phyloP scores from a whole-genome alignment of 495 filamentous ascomycete genomes.

The Penicillium canariense region DNA sequence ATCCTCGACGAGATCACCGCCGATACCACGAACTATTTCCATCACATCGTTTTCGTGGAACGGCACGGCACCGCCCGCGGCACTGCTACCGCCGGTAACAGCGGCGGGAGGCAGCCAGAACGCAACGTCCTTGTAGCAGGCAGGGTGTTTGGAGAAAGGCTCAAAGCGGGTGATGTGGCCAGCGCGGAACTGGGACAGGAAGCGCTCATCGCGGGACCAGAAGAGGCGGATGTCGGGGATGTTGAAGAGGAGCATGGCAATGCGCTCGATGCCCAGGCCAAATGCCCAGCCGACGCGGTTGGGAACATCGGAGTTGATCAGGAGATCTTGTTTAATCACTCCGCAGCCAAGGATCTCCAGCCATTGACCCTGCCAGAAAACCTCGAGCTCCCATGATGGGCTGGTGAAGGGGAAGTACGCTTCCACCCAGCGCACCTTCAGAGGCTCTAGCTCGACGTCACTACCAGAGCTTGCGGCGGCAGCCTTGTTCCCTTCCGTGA shows the following conservation, averaged over 20 bases:
- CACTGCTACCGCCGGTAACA: conserved; percentile 38
- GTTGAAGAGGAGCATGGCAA: conserved; percentile 94
- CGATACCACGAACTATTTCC: conserved; percentile 82
- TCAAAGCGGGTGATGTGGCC: conserved; percentile 67
- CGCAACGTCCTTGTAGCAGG: conserved; percentile 84
- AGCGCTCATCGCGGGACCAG: conserved; percentile 83
- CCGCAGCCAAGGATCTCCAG: conserved; percentile 92
- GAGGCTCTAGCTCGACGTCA: conserved; percentile 55
- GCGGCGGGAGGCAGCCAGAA: conserved; percentile 75
- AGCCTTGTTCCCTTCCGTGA: conserved; percentile 71
- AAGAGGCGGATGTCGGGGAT: conserved; percentile 98
- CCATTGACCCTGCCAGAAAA: conserved; percentile 93
- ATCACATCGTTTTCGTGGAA: conserved; percentile 97
- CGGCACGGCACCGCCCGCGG: conserved; percentile 50
- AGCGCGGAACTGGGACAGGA: conserved; percentile 76
- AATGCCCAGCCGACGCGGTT: conserved; percentile 90
- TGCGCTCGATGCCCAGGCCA: conserved; percentile 85
- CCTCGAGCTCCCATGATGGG: conserved; percentile 93
- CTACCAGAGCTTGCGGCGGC: conserved; percentile 50
- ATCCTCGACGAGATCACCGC: conserved; percentile 82
- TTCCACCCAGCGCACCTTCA: conserved; percentile 90
- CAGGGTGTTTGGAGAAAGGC: conserved; percentile 86
- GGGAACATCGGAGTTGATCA: conserved; percentile 72
- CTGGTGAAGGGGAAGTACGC: conserved; percentile 95
- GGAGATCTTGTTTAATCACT: conserved; percentile 78